Base-by-base conservation (phyloP, 192 early-diverging fungal genomes). In the Coemansia sp. region DNA sequence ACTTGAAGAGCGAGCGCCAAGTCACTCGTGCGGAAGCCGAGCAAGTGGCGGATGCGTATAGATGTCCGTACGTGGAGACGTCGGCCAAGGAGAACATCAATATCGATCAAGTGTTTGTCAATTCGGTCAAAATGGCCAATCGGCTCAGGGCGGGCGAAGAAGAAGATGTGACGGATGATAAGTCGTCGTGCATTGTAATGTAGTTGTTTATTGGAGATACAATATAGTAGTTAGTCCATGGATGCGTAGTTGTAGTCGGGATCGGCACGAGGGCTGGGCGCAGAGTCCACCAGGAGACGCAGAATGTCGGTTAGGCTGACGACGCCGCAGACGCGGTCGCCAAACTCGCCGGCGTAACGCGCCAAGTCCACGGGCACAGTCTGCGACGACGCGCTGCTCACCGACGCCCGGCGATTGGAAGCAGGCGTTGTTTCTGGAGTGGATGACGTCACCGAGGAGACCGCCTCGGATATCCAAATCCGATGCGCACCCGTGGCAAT, bases 1-100 rank as follows among this genome's bases (percentile, higher is more conserved):
- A 98, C 83, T 66, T 98, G 52, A 81, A 87, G 27, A 76, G 76
- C 27, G 88, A 93, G 51, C 80, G 90, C 51, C 78, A 79, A 62
- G 67, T 98, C n/a, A 64, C 89, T 8, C 58, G 72, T 1, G 84
- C 91, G 24, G 95, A 99, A 67, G 93, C 88, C 50, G 74, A 88
- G 57, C 84, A 85, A 32, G 62, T 93, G 22, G 93, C 97, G n/a
- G 68, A 84, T 22, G 79, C 88, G 61, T 97, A 92, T 90, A 84
- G 87, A 22, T 97, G 95, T 62, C 83, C 92, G 27, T 90, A 86
- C 57, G 83, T 94, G 50, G 97, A 99, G 73, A 88, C 91, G 8
- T 93, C 91, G 17, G 97, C 97, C 0, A 97, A 96, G 72, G 88
- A 91, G 58, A 93, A 94, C 67, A 86, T 90, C 49, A 97, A 96